A percentile compares a stretch with the other conserved stretches of the same genome.
Evolutionary conservation across 2,329 filamentous ascomycete genomes (phyloP).

Genomic region (Penicillium occitanis): DNA sequence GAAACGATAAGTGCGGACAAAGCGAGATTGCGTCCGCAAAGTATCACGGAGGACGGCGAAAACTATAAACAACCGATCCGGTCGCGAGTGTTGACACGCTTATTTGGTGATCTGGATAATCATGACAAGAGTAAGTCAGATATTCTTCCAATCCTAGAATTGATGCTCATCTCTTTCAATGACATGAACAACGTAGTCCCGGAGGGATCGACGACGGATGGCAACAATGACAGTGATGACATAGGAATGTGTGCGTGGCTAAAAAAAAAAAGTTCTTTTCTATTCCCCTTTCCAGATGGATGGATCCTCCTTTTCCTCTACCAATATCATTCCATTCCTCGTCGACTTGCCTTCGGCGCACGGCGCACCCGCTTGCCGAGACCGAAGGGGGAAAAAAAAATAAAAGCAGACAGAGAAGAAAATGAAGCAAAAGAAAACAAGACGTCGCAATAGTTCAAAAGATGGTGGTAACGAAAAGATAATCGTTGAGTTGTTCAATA

Average conservation of each 20-base stretch:
- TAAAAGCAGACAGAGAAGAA: not conserved
- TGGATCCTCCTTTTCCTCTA: not conserved
- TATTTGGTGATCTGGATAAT: not conserved
- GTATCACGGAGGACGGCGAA: constrained; percentile 20
- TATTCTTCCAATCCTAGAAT: not conserved
- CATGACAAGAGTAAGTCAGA: not conserved
- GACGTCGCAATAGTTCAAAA: not conserved
- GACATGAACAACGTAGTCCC: not conserved
- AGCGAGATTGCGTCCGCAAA: constrained; percentile 16
- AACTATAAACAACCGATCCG: constrained; percentile 8
- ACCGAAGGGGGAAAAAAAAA: not conserved
- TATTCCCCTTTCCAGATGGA: constrained; percentile 3
- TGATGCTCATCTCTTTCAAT: not conserved
- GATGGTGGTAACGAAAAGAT: not conserved
- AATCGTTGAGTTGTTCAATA: not conserved
- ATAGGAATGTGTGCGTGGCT: constrained; percentile 20
- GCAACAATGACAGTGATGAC: constrained; percentile 23
- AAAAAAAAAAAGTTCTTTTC: constrained; percentile 8
- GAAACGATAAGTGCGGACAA: not conserved
- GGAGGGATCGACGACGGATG: constrained; percentile 18
- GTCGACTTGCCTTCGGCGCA: constrained; percentile 4
- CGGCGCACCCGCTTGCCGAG: constrained; percentile 15
- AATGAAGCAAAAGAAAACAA: not conserved
- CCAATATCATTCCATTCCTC: constrained; percentile 2
- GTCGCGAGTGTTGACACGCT: constrained; percentile 4